Conservation (phyloP, 176 grass and related monocot species). For the bread wheat (Triticum aestivum) region DNA sequence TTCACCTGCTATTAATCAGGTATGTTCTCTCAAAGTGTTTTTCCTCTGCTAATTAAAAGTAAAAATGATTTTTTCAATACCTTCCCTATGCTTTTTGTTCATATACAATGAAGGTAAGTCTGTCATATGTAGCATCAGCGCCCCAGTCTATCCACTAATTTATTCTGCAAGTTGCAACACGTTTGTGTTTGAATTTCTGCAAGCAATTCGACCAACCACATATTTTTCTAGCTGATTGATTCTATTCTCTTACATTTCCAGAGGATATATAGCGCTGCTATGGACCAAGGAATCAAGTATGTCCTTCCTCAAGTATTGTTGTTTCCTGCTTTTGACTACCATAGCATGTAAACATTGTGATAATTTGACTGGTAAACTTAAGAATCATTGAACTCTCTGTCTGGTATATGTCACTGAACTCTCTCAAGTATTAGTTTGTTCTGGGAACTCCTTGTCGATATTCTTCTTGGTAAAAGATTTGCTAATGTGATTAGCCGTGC, state of each 20-base stretch:
- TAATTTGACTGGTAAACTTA: neutral
- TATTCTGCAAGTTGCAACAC: neutral
- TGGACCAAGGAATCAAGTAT: slow-evolving; percentile 68
- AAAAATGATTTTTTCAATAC: slow-evolving; percentile 3
- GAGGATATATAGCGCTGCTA: slow-evolving; percentile 64
- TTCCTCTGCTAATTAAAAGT: slow-evolving; percentile 15
- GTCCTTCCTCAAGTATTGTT: slow-evolving; percentile 27
- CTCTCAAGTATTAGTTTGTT: slow-evolving; percentile 11
- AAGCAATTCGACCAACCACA: slow-evolving; percentile 9
- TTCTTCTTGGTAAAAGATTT: slow-evolving; percentile 17
- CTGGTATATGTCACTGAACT: neutral
- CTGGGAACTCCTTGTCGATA: slow-evolving; percentile 1
- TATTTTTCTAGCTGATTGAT: slow-evolving; percentile 21
- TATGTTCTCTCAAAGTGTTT: slow-evolving; percentile 31
- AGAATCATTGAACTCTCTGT: neutral
- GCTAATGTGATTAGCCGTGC: neutral
- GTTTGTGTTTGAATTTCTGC: neutral
- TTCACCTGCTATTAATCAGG: slow-evolving; percentile 92
- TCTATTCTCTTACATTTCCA: slow-evolving; percentile 67
- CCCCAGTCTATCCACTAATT: neutral
- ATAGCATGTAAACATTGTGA: neutral
- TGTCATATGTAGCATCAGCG: slow-evolving; percentile 5
- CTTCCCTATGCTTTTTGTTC: slow-evolving; percentile 7
- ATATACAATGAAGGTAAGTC: neutral
- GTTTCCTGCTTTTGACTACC: slow-evolving; percentile 14